Evolutionary conservation across 768 basidiomycete genomes (phyloP), one percentile per base, ranked within the genome.

Genomic region (Termitomyces sp.): DNA sequence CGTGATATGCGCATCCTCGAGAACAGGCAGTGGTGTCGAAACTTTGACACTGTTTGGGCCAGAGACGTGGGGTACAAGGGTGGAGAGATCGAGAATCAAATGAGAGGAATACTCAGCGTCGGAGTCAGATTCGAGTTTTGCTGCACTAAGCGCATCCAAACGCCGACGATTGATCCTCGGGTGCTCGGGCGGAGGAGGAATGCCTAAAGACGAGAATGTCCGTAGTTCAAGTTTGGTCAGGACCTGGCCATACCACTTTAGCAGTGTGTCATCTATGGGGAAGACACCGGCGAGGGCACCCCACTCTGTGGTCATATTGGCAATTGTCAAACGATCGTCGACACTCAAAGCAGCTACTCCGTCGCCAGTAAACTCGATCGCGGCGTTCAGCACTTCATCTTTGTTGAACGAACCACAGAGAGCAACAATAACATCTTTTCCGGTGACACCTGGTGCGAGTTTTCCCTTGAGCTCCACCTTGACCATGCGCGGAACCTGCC

Each of bases 251-350:
- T 98, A 99, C 95, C 95, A 99, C 30, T 83, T 72, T 37, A 95
- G 68, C 20, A 95, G 81, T 9, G 83, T 86, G 20, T 85, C 79
- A 68, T 99, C 97, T 6, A 93, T 87, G 0, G 96, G 95, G 78
- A 99, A 98, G 7, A 97, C 86, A 34, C 97, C 97, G 8, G 85
- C 95, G 2, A 99, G 82, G 2, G 97, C 97, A 46, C 97, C 97
- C 97, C 97, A 99, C 73, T 99, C 97, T 33, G 97, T 98, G 6
- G 97, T 98, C 97, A 98, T 99, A 72, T 99, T 98, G n/a, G 95
- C 80, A 64, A 98, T 98, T 0, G 96, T 95, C 48, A 99, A 80
- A 44, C 97, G 85, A 65, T 98, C 95, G 68, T 99, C 96, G 56
- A 99, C 82, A 4, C 84, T 74, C 51, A 99, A 78, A 18, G 84